Conservation (phyloP, 139 green algal genomes). For the Gonium pectorale region DNA sequence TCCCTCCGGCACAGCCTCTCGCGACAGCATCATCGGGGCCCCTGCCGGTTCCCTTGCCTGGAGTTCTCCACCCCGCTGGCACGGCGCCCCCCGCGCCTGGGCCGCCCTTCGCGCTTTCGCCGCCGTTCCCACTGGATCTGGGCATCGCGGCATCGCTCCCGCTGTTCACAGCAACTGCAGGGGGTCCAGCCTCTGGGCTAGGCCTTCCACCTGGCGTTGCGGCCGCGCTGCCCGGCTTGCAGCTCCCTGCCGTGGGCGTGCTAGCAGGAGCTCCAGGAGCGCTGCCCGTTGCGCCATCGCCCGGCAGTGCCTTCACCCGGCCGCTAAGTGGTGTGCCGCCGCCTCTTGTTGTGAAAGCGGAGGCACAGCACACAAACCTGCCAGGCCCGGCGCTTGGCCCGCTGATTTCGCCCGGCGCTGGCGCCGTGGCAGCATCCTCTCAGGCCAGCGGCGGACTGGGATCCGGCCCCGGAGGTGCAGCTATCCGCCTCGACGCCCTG, state of each 20-base stretch:
- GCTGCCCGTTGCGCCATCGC: not conserved
- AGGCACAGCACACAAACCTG: not conserved
- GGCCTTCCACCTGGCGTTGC: not conserved
- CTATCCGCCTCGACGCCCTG: not conserved
- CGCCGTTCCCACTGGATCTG: slow-evolving; percentile 37
- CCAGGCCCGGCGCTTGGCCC: not conserved
- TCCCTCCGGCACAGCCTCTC: too few relatives aligned
- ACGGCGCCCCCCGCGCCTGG: too few relatives aligned
- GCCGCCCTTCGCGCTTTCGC: not conserved
- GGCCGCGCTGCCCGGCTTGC: not conserved
- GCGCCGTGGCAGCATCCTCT: not conserved
- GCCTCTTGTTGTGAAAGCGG: not conserved
- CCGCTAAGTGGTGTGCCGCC: not conserved
- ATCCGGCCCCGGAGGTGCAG: too few relatives aligned
- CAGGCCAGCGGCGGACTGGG: too few relatives aligned
- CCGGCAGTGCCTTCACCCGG: slow-evolving; percentile 27
- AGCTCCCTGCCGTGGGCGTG: not conserved
- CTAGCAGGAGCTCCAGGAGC: not conserved
- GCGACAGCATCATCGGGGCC: too few relatives aligned
- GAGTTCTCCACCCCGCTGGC: too few relatives aligned
- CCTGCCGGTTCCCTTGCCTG: too few relatives aligned
- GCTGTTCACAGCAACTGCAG: slow-evolving; percentile 8
- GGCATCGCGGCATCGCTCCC: slow-evolving; percentile 35
- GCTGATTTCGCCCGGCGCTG: not conserved
- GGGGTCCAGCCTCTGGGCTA: too few relatives aligned